phyloP scores from a whole-genome alignment of 768 basidiomycete species.

The Termitomyces sp. region DNA sequence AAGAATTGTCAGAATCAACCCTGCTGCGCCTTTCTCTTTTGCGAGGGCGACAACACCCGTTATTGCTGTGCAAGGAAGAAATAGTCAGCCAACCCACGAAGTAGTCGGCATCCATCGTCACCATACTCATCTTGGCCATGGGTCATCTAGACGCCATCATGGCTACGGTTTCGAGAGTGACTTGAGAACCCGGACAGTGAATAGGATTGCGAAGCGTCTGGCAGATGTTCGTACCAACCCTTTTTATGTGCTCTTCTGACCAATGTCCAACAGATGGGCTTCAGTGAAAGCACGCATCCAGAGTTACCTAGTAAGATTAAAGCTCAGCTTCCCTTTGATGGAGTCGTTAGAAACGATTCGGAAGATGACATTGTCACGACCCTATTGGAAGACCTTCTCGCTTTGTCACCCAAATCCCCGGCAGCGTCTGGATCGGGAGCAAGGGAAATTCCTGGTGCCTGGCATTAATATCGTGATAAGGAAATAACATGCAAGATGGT shows the following conservation, averaged over 20 bases:
- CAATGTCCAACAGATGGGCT: conserved; percentile 60
- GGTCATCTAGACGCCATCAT: conserved; percentile 20
- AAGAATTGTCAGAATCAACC: not conserved
- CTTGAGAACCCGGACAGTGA: conserved; percentile 33
- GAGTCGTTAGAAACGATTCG: conserved; percentile 40
- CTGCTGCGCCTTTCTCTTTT: not conserved
- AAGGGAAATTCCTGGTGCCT: conserved; percentile 38
- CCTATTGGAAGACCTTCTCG: conserved; percentile 53
- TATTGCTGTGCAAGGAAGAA: conserved; percentile 59
- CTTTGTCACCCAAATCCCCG: conserved; percentile 31
- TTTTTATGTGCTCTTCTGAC: conserved; percentile 1
- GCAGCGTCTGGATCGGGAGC: conserved; percentile 31
- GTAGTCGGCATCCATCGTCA: conserved; percentile 50
- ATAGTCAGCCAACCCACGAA: conserved; percentile 57
- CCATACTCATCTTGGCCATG: conserved; percentile 37
- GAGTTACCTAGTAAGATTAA: conserved; percentile 45
- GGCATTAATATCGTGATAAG: conserved; percentile 35
- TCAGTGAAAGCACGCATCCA: conserved; percentile 53
- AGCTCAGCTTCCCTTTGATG: conserved; percentile 39
- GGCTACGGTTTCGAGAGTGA: conserved; percentile 17
- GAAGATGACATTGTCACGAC: conserved; percentile 66
- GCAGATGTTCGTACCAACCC: conserved; percentile 47
- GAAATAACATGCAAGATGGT: not conserved
- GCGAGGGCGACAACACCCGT: conserved; percentile 9
- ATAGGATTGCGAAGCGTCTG: conserved; percentile 52